Percentiles rank a stretch among this genome's conserved stretches.
phyloP scores from a whole-genome alignment of 768 basidiomycete genomes.

The Lactarius psammicola region DNA sequence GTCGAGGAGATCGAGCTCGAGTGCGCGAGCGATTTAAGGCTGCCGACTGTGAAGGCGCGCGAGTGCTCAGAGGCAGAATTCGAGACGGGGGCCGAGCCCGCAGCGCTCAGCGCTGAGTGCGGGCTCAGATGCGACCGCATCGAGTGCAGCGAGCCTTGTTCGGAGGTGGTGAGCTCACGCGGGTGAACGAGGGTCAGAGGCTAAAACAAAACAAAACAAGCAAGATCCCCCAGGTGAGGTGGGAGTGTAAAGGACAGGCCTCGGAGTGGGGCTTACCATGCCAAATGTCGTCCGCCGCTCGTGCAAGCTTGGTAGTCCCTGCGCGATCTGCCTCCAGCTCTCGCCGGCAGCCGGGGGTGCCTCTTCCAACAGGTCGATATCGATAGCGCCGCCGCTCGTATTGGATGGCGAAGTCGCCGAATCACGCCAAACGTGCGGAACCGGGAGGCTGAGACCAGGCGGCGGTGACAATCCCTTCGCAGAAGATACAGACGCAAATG shows the following conservation, averaged over 20 bases:
- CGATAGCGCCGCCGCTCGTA: conserved; percentile 35
- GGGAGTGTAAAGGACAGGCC: background rate
- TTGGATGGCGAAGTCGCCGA: conserved; percentile 30
- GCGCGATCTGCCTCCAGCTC: conserved; percentile 58
- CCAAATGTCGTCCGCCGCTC: conserved; percentile 61
- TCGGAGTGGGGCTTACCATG: conserved; percentile 45
- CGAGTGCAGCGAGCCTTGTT: conserved; percentile 65
- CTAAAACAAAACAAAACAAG: background rate
- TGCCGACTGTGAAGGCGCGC: conserved; percentile 37
- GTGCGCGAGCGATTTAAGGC: conserved; percentile 43
- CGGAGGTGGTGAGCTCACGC: conserved; percentile 47
- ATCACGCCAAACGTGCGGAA: conserved; percentile 38
- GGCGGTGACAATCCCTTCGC: conserved; percentile 31
- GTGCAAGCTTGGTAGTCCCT: conserved; percentile 34
- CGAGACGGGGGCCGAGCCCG: conserved; percentile 52
- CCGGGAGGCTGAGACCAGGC: conserved; percentile 40
- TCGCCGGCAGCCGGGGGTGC: conserved; percentile 62
- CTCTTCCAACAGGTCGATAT: conserved; percentile 65
- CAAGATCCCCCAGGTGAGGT: background rate
- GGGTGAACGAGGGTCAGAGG: conserved; percentile 49
- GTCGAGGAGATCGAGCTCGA: conserved; percentile 57
- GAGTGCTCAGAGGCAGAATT: conserved; percentile 45
- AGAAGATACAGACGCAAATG: conserved; percentile 47
- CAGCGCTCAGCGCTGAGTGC: conserved; percentile 42
- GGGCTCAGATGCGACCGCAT: conserved; percentile 57